A percentile compares a stretch with the other conserved stretches of the same genome.
Conservation (phyloP, 495 filamentous ascomycete genomes). For the Neurospora hispaniola region DNA sequence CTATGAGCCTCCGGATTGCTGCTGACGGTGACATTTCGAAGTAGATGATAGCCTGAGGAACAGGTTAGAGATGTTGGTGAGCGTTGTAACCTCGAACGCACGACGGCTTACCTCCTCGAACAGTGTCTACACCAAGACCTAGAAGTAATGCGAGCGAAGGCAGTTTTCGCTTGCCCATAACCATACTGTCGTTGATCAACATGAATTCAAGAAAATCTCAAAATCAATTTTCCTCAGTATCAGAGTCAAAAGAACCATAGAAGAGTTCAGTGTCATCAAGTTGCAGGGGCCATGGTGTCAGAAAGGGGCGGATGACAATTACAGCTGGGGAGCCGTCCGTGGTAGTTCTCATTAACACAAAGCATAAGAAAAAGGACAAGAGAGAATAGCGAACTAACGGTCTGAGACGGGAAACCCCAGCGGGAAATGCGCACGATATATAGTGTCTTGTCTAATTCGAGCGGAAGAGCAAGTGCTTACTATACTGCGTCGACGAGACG, state of each 20-base stretch:
- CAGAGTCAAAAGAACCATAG: background rate
- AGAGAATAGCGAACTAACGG: background rate
- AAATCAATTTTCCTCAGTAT: constrained; percentile 8
- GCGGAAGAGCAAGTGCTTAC: background rate
- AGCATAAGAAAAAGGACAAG: background rate
- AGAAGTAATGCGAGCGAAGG: constrained; percentile 22
- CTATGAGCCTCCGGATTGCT: background rate
- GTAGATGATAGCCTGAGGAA: background rate
- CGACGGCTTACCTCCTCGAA: constrained; percentile 14
- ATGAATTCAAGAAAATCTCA: background rate
- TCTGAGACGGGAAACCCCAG: background rate
- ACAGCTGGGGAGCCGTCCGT: background rate
- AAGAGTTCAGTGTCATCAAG: constrained; percentile 8
- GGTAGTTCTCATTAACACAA: background rate
- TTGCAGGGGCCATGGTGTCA: constrained; percentile 12
- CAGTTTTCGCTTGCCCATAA: constrained; percentile 18
- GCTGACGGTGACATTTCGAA: background rate
- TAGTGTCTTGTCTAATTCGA: background rate
- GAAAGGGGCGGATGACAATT: background rate
- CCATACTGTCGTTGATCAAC: constrained; percentile 16
- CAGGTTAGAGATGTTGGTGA: background rate
- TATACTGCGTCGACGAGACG: background rate
- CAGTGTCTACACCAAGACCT: constrained; percentile 14
- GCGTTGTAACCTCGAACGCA: background rate
- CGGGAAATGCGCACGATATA: background rate